Percentiles rank a stretch among this genome's conserved stretches.
These are phyloP conservation scores for Aspergillus brunneoviolaceus DNA, from an alignment of 2,329 filamentous ascomycete genomes.

Conservation along the genomic window DNA sequence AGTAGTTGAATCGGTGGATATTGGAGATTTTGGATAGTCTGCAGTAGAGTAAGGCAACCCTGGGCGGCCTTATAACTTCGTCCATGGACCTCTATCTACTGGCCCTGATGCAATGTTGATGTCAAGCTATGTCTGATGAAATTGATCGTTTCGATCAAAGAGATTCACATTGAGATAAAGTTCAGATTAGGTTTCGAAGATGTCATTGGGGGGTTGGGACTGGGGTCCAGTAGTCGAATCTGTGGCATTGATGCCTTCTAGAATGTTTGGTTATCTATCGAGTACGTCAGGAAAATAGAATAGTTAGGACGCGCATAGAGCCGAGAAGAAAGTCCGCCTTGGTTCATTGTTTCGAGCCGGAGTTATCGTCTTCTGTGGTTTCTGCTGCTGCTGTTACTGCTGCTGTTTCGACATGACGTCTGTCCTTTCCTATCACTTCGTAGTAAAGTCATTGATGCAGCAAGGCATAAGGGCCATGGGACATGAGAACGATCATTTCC, in stretches of 20 bases:
- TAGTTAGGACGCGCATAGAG: background rate
- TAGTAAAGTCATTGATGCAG: background rate
- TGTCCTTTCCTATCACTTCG: background rate
- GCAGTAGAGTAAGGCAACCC: background rate
- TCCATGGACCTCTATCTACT: background rate
- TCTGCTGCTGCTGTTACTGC: background rate
- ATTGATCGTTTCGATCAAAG: background rate
- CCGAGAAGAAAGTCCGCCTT: background rate
- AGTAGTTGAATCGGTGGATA: too few species aligned
- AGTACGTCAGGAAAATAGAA: background rate
- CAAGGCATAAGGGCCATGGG: background rate
- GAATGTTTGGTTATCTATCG: background rate
- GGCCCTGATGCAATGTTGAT: slow-evolving; percentile 3
- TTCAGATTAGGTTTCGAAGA: slow-evolving; percentile 3
- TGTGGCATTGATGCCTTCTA: background rate
- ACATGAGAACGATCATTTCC: background rate
- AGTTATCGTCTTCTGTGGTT: background rate
- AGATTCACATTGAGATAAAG: background rate
- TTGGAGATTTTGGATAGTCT: background rate
- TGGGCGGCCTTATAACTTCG: background rate
- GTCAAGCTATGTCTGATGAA: background rate
- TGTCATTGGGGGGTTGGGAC: background rate
- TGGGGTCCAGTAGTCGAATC: background rate
- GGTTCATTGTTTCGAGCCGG: background rate
- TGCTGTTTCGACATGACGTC: background rate